phyloP scores from a whole-genome alignment of 805 yeast genomes.

The Candida arabinofermentans region DNA sequence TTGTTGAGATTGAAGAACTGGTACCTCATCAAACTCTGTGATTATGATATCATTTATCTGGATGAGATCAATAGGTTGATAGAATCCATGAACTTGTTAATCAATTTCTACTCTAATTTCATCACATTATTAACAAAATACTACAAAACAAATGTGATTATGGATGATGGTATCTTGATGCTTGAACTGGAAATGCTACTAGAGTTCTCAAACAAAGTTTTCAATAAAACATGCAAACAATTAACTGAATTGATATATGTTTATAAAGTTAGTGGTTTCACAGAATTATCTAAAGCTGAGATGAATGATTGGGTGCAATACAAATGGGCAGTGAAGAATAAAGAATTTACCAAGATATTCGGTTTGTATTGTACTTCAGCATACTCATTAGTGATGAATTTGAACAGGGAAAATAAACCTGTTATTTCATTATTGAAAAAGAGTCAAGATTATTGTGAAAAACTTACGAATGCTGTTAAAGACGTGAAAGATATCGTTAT shows the following conservation, averaged over 20 bases:
- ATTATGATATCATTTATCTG: slow-evolving; percentile 1
- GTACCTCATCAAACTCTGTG: neutral
- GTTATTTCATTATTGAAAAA: neutral
- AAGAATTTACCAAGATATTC: neutral
- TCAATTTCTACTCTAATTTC: slow-evolving; percentile 1
- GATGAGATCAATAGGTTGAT: neutral
- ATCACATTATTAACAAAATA: neutral
- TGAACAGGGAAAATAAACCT: neutral
- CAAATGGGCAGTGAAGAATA: slow-evolving; percentile 1
- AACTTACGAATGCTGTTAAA: neutral
- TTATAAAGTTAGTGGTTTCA: slow-evolving; percentile 1
- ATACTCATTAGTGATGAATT: neutral
- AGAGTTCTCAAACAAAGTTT: neutral
- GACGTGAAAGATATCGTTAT: neutral
- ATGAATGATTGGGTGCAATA: neutral
- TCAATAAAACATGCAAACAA: neutral
- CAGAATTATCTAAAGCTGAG: neutral
- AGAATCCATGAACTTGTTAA: neutral
- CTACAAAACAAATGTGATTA: neutral
- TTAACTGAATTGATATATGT: neutral
- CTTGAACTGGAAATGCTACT: neutral
- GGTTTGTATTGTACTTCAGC: neutral
- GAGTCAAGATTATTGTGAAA: neutral
- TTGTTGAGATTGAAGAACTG: slow-evolving; percentile 1
- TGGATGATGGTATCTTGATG: neutral